phyloP scores from a whole-genome alignment of 2,329 filamentous ascomycete genomes.

The Colletotrichum destructivum region DNA sequence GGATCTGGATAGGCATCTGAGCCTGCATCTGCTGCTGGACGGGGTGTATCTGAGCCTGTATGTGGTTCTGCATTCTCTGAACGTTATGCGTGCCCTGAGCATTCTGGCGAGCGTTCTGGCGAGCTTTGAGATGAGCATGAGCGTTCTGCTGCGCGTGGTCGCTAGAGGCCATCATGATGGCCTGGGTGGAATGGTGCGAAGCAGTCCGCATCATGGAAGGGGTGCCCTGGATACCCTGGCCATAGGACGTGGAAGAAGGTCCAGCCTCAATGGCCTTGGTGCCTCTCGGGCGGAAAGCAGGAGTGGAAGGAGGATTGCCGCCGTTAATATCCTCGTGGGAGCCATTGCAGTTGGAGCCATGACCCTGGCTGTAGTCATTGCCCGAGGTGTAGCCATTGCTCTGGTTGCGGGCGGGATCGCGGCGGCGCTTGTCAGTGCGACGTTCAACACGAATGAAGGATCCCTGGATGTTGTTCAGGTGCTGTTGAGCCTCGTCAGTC shows the following conservation, averaged over 20 bases:
- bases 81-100: not conserved
- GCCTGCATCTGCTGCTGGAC: slow-evolving; percentile 2
- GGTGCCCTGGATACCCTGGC: slow-evolving; percentile 19
- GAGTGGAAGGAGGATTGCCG: slow-evolving; percentile 30
- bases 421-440: slow-evolving; percentile 32
- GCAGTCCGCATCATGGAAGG: slow-evolving; percentile 17
- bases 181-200: not conserved
- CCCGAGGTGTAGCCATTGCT: not conserved
- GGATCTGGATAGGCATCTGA: not conserved
- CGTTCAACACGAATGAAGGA: slow-evolving; percentile 56
- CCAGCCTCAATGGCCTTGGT: slow-evolving; percentile 34
- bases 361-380: not conserved
- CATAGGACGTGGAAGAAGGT: not conserved
- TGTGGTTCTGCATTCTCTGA: not conserved
- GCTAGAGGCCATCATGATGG: not conserved
- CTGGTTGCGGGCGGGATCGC: slow-evolving; percentile 1
- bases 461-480: slow-evolving; percentile 51
- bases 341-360: not conserved
- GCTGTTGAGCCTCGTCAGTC: slow-evolving; percentile 46
- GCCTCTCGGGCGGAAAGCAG: slow-evolving; percentile 27
- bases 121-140: not conserved
- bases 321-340: not conserved
- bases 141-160: not conserved
- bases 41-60: not conserved
- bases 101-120: not conserved